Base-by-base conservation (phyloP, 1,284 basidiomycete genomes). In the Lignosus rhinocerotis region DNA sequence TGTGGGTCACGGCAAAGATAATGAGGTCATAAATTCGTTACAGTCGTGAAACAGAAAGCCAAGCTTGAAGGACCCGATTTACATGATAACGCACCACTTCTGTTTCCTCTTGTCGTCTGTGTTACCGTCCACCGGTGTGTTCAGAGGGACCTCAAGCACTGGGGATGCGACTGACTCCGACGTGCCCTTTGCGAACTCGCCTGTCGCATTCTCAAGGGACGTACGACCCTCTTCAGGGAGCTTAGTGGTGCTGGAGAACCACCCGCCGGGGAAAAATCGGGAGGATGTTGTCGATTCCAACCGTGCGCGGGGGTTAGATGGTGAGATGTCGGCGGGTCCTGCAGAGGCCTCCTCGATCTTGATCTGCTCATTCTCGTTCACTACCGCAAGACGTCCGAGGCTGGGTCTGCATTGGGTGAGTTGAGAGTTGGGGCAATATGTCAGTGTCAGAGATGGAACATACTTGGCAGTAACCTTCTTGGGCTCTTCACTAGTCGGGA, bases 241-340 rank as follows among this genome's bases (percentile, higher is more conserved):
- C 62, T 72, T 73, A 46, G 68, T 66, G 16, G 67, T 66, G 36
- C 71, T 72, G 1, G 80, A 79, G 70, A 81, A 82, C 82, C 82
- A 84, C 5, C 78, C 80, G 34, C 83, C 83, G 14, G 81, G 81
- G 76, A 83, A 81, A 70, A 81, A 79, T 49, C 78, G 75, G 12
- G 81, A 82, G 17, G 83, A 84, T 7, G 81, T 72, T 0, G 80
- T 78, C 2, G 82, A 84, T 65, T 81, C 80, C 4, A 76, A 71
- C 45, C 82, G 71, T 17, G 73, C 72, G 42, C 82, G 81, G 21
- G 56, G 41, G 14, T 59, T 59, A 8, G 67, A 56, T 14, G 66
- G 66, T 17, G 70, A 65, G 3, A 61, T 45, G 9, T 64, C 64
- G 4, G 59, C 50, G 17, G 64, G 61, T n/a, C 55, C 43, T 21